Evolutionary conservation across 768 basidiomycete genomes (phyloP), one percentile per base, ranked within the genome.

Genomic region (Cyclocybe aegerita): DNA sequence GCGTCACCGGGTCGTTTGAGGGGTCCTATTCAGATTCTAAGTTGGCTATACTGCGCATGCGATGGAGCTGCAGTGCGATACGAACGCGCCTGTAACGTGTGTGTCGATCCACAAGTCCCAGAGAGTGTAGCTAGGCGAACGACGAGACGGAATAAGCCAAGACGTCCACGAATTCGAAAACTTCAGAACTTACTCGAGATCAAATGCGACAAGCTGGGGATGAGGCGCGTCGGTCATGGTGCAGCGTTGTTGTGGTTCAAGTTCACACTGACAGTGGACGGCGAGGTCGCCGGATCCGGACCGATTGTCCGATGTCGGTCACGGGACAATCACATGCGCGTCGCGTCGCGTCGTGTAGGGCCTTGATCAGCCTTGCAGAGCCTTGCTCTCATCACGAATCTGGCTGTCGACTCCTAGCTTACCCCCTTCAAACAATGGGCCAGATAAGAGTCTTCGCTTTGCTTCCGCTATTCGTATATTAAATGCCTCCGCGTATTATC

Each of bases 101-200:
- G 83, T 83, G 65, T 94, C 92, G 46, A 93, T 86, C 91, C 90
- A 93, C 11, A 93, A 72, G 50, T 86, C 80, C 91, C 90, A 93
- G 5, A 93, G 72, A 0, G 92, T 93, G 64, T 88, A 93, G 62
- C 90, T 91, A 23, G 5, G 42, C 11, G 1, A 4, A 16, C 36
- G 6, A 40, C 33, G 6, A 51, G 41, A 12, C 10, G 46, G 47
- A 9, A 42, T 23, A 35, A 23, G 17, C 31, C 47, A n/a, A 16
- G 31, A 62, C 32, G 12, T 63, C 14, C 65, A 92, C 5, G 32
- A 32, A 33, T n/a, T 7, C 2, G 1, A 16, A 9, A 39, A 15
- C 9, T 11, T 7, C 12, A 3, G 4, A 8, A 43, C 50, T 52
- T 30, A 61, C 60, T 61, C 60, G 12, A 58, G 31, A 34, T 61